Evolutionary conservation across 2,329 filamentous ascomycete genomes (phyloP).

Genomic region (Penicillium palitans): DNA sequence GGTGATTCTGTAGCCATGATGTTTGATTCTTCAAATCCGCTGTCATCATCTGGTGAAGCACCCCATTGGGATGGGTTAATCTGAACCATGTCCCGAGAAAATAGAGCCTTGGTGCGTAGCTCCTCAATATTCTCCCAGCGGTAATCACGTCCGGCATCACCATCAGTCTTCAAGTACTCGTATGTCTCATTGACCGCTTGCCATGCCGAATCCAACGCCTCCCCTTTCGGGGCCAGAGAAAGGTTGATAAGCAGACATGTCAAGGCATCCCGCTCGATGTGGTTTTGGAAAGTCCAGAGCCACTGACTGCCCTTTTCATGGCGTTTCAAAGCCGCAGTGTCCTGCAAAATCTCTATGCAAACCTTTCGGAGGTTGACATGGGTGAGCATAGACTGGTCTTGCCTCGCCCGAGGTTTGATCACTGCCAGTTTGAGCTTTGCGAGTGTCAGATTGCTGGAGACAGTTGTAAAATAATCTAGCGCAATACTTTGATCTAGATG

Average conservation of each 20-base stretch:
- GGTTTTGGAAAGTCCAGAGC: slow-evolving; percentile 25
- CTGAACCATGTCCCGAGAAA: not conserved
- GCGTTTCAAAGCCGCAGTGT: slow-evolving; percentile 12
- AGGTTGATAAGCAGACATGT: slow-evolving; percentile 15
- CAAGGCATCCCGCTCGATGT: slow-evolving; percentile 25
- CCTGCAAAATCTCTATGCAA: slow-evolving; percentile 22
- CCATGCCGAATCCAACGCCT: slow-evolving; percentile 6
- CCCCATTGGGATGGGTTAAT: not conserved
- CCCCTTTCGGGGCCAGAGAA: slow-evolving; percentile 3
- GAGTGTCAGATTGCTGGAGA: slow-evolving; percentile 17
- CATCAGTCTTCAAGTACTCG: slow-evolving; percentile 13
- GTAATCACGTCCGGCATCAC: not conserved
- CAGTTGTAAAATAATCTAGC: slow-evolving; percentile 16
- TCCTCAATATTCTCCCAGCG: not conserved
- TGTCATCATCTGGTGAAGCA: not conserved
- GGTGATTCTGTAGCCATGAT: not conserved
- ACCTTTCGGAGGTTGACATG: slow-evolving; percentile 4
- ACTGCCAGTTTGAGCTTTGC: slow-evolving; percentile 17
- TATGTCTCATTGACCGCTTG: slow-evolving; percentile 13
- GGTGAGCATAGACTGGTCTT: not conserved
- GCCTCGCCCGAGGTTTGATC: slow-evolving; percentile 8
- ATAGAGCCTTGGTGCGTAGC: not conserved
- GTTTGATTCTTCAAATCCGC: not conserved
- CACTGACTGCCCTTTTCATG: slow-evolving; percentile 18
- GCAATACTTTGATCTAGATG: slow-evolving; percentile 17